Evolutionary conservation across 805 yeast genomes (phyloP), one percentile per base, ranked within the genome.

Genomic region (Zygosaccharomyces kombuchaensis): DNA sequence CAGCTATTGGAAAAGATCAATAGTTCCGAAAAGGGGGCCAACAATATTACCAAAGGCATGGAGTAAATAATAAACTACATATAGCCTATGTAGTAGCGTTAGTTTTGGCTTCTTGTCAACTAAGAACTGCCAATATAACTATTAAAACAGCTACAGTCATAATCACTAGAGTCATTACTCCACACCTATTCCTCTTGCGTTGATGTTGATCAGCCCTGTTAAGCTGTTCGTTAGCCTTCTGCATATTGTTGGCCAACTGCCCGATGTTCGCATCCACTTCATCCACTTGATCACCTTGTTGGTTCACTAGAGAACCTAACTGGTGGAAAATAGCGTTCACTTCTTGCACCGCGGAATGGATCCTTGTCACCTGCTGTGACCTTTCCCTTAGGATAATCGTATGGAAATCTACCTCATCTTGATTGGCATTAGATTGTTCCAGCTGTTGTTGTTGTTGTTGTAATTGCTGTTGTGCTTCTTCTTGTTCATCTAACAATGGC

Each of bases 271-370:
- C 87, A 59, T 88, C 96, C 13, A 90, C 80, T 0, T 89, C 79
- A 58, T 88, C 95, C 13, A 90, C 74, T 54, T 86, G 89, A 25
- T 77, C 81, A 5, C 96, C 96, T 62, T 90, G 97, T 63, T 87
- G 90, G 43, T 75, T 72, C 2, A 90, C 93, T 56, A 90, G 68
- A 31, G 79, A 75, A 12, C 89, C 88, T 46, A 90, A 65, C 57
- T 89, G 96, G 53, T 81, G 80, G 63, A 88, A 89, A 3, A 90
- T 89, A 8, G 88, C 75, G 63, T 90, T 89, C 34, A 90, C 87
- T 53, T 90, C 96, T 43, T 74, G 77, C 9, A 89, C 87, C 0
- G 96, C 95, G 34, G 79, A 78, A 35, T 84, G 81, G 7, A 89
- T 82, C 50, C 78, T 81, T 25, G 73, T 71, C 26, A 90, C 84